A percentile compares a stretch with the other conserved stretches of the same genome.
phyloP scores from a whole-genome alignment of 352 stramenopile genomes.

The Phytophthora sp. region DNA sequence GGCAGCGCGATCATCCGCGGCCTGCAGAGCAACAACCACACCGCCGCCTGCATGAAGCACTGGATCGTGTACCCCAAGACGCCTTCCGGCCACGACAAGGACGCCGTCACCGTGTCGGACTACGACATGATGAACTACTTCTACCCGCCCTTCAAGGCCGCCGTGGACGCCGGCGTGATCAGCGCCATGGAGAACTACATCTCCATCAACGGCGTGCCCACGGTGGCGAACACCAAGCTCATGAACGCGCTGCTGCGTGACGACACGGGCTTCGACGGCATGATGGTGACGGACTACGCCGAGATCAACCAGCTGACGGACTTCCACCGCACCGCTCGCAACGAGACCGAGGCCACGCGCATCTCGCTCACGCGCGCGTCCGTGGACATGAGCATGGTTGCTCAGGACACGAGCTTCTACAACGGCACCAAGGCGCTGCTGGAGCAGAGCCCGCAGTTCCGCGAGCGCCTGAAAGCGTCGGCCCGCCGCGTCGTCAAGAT shows the following conservation, averaged over 20 bases:
- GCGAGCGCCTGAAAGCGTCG: conserved; percentile 52
- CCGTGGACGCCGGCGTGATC: conserved; percentile 65
- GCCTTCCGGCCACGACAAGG: conserved; percentile 72
- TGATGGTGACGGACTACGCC: conserved; percentile 90
- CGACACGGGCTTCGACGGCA: conserved; percentile 82
- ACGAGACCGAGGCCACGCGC: conserved; percentile 50
- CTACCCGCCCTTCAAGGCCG: conserved; percentile 67
- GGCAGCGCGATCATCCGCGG: conserved; percentile 44
- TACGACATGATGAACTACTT: conserved; percentile 80
- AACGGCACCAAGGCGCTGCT: conserved; percentile 49
- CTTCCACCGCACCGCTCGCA: conserved; percentile 49
- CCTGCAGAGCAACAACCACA: conserved; percentile 66
- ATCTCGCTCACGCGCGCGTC: conserved; percentile 69
- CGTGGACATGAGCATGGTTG: conserved; percentile 92
- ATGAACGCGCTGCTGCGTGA: conserved; percentile 73
- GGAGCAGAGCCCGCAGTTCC: conserved; percentile 31
- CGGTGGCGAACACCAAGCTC: conserved; percentile 75
- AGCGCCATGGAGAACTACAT: conserved; percentile 93
- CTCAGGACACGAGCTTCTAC: conserved; percentile 42
- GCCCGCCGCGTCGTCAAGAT: conserved; percentile 66
- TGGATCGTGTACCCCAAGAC: conserved; percentile 77
- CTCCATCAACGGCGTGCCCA: conserved; percentile 86
- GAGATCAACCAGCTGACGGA: conserved; percentile 88
- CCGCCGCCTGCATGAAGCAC: conserved; percentile 84
- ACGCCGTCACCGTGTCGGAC: conserved; percentile 58